phyloP scores from a whole-genome alignment of 208 protist species.

The Phytomonas sp. region DNA sequence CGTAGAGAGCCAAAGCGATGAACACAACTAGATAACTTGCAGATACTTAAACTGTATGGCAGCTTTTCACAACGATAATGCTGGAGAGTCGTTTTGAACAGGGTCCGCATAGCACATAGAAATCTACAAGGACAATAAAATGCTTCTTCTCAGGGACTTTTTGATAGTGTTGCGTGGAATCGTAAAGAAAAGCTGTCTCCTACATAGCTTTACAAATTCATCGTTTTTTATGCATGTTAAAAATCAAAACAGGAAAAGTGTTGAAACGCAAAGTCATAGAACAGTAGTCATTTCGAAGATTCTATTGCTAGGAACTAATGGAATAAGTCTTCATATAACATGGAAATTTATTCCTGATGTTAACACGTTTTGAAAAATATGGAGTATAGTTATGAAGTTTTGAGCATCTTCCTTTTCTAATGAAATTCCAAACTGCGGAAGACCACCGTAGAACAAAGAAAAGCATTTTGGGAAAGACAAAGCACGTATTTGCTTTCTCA shows the following conservation, averaged over 20 bases:
- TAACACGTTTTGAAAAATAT: neutral
- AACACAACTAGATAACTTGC: neutral
- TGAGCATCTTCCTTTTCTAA: neutral
- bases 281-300: neutral
- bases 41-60: neutral
- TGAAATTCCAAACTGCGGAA: neutral
- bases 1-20: neutral
- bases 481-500: neutral
- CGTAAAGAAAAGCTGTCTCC: neutral
- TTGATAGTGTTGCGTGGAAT: neutral
- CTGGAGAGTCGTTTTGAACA: neutral
- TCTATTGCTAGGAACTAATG: neutral
- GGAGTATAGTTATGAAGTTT: neutral
- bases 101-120: neutral
- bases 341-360: neutral
- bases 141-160: neutral
- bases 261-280: neutral
- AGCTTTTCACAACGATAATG: neutral
- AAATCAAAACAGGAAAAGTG: neutral
- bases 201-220: neutral
- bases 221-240: neutral
- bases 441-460: neutral
- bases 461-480: neutral
- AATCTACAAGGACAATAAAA: neutral
- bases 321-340: neutral